These are phyloP conservation scores for Mucuna pruriens DNA, from an alignment of 306 rosid genomes.

Conservation along the genomic window DNA sequence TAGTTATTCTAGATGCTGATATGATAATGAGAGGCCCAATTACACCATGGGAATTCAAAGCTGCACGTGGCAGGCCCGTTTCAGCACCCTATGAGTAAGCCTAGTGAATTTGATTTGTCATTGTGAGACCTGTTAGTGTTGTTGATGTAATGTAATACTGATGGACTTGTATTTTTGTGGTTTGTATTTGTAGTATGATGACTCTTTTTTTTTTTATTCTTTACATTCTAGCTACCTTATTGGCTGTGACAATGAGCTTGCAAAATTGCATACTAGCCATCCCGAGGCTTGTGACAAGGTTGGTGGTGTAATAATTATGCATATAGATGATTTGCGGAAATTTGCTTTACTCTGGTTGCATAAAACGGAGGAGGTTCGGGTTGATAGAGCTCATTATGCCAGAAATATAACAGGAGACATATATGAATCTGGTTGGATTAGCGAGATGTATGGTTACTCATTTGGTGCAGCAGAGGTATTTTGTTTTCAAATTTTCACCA, in stretches of 20 bases:
- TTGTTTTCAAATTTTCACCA: neutral
- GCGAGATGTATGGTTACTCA: slow-evolving; percentile 45
- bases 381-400: slow-evolving; percentile 34
- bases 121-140: slow-evolving; percentile 1
- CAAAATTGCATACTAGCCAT: slow-evolving; percentile 42
- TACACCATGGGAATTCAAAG: slow-evolving; percentile 49
- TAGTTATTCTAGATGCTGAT: slow-evolving; percentile 46
- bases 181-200: neutral
- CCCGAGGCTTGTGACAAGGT: slow-evolving; percentile 50
- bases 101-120: slow-evolving; percentile 28
- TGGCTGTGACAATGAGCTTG: slow-evolving; percentile 45
- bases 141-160: neutral
- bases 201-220: neutral
- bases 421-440: slow-evolving; percentile 45
- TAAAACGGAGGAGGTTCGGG: slow-evolving; percentile 47
- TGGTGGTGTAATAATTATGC: slow-evolving; percentile 48
- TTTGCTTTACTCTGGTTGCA: slow-evolving; percentile 44
- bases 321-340: slow-evolving; percentile 42
- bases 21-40: slow-evolving; percentile 45
- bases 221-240: slow-evolving; percentile 36
- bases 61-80: slow-evolving; percentile 37
- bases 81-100: slow-evolving; percentile 48
- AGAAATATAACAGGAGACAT: slow-evolving; percentile 39
- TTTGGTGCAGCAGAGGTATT: slow-evolving; percentile 45
- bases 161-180: neutral